Percentiles rank a stretch among this genome's conserved stretches.
Evolutionary conservation across 176 grass and related monocot genomes (phyloP).

Genomic region (Cenchrus purpureus): DNA sequence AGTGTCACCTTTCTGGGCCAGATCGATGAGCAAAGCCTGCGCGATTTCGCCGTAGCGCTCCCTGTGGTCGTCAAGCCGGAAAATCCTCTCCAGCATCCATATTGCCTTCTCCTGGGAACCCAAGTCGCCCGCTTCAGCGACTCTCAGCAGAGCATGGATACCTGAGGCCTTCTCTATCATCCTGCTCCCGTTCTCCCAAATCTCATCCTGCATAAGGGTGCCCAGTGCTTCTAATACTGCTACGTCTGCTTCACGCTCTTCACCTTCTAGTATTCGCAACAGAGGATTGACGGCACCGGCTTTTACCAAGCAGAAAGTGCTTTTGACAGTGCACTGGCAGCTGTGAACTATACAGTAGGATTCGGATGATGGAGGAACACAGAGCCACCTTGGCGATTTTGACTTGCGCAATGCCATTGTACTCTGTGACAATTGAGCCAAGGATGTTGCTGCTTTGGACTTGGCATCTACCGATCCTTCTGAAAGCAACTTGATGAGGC

Average conservation of each 20-base stretch:
- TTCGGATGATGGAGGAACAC: constrained; percentile 65
- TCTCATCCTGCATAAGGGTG: constrained; percentile 76
- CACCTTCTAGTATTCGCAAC: constrained; percentile 64
- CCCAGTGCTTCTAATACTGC: constrained; percentile 67
- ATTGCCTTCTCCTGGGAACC: constrained; percentile 75
- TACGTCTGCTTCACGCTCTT: constrained; percentile 62
- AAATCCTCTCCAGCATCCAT: constrained; percentile 87
- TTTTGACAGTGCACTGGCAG: constrained; percentile 63
- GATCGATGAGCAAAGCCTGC: constrained; percentile 76
- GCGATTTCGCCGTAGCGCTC: constrained; percentile 58
- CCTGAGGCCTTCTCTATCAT: constrained; percentile 69
- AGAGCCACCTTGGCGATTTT: constrained; percentile 65
- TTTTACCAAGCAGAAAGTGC: constrained; percentile 85
- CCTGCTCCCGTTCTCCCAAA: constrained; percentile 70
- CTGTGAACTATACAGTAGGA: constrained; percentile 73
- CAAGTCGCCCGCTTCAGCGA: constrained; percentile 55
- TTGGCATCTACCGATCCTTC: constrained; percentile 73
- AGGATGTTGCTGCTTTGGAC: constrained; percentile 71
- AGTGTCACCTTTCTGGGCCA: constrained; percentile 71
- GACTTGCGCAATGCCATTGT: constrained; percentile 47
- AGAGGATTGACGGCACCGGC: constrained; percentile 60
- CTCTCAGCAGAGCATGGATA: constrained; percentile 66
- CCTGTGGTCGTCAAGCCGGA: constrained; percentile 59
- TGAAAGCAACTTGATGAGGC: constrained; percentile 72
- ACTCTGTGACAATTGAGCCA: constrained; percentile 78